phyloP scores from a whole-genome alignment of 176 grass and related monocot genomes.

The Oryza brachyantha region DNA sequence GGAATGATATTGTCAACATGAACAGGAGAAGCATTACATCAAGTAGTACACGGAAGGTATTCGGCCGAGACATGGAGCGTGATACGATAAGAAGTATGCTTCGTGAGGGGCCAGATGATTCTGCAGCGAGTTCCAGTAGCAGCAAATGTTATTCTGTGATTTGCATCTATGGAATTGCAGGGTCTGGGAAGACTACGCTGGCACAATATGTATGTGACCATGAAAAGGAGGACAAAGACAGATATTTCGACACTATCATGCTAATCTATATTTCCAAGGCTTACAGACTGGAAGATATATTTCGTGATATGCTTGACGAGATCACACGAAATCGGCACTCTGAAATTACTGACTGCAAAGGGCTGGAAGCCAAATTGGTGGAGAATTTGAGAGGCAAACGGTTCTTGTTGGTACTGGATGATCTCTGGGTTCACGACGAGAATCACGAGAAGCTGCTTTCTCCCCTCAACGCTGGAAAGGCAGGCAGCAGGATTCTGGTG shows the following conservation, averaged over 20 bases:
- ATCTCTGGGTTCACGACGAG: slow-evolving; percentile 13
- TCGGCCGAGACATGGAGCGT: slow-evolving; percentile 1
- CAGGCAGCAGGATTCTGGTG: slow-evolving; percentile 37
- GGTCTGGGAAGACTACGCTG: slow-evolving; percentile 32
- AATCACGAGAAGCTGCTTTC: not conserved
- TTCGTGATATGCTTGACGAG: not conserved
- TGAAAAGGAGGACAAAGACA: not conserved
- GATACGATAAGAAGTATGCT: not conserved
- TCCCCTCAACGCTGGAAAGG: not conserved
- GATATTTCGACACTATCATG: not conserved
- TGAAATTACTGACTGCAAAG: not conserved
- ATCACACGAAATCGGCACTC: not conserved
- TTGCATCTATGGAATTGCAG: slow-evolving; percentile 17
- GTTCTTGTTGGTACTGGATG: slow-evolving; percentile 49
- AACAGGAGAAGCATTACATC: slow-evolving; percentile 13
- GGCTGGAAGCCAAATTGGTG: not conserved
- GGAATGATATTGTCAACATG: not conserved
- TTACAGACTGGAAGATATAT: not conserved
- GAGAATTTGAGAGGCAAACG: not conserved
- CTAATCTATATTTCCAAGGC: not conserved
- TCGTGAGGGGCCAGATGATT: not conserved
- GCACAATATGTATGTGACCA: slow-evolving; percentile 12
- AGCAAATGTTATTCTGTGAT: slow-evolving; percentile 10
- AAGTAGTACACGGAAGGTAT: not conserved
- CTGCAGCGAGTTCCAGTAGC: not conserved